Base-by-base conservation (phyloP, 2,329 filamentous ascomycete genomes). In the Beauveria brongniartii region DNA sequence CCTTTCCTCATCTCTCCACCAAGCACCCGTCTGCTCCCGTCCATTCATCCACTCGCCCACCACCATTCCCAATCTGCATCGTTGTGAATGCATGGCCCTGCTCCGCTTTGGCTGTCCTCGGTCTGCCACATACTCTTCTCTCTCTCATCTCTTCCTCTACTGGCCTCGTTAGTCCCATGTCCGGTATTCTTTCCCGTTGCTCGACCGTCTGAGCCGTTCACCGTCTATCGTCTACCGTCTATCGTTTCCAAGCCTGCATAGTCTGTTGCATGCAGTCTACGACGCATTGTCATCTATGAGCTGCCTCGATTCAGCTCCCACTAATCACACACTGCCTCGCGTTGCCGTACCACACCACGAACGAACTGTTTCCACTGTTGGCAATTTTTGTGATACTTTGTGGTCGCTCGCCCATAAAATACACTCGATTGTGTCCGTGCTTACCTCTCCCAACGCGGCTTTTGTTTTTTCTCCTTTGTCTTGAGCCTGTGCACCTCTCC, bases 61-160 rank as follows among this genome's bases (percentile, higher is more conserved):
- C 44, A 37, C 54, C 54, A 47, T 34, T 43, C 47, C 34, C 56
- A 59, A 43, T 52, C 56, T 53, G 56, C 47, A 59, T 53, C 40
- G 26, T 37, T 34, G 47, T 59, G 18, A 53, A 30, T 59, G 47
- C 47, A 59, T 59, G 56, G 56, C 26, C 47, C 48, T 52, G 56
- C 56, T 59, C 56, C 56, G 56, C 48, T 59, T 59, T 44, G 46
- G 12, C 22, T 18, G 44, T 30, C 47, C 47, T 59, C 22, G 28
- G 44, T 41, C 55, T 48, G 55, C 43, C 55, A 22, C 55, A 50
- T 37, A 22, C 37, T 44, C 26, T 59, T 9, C 52, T 53, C 40
- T 59, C 56, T 59, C 48, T 37, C 56, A 34, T 53, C 48, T 37
- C 40, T 52, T 57, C 46, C 41, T 53, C 48, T 59, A 26, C 56